Base-by-base conservation (phyloP, 2,329 filamentous ascomycete genomes). In the Sclerotinia minor region DNA sequence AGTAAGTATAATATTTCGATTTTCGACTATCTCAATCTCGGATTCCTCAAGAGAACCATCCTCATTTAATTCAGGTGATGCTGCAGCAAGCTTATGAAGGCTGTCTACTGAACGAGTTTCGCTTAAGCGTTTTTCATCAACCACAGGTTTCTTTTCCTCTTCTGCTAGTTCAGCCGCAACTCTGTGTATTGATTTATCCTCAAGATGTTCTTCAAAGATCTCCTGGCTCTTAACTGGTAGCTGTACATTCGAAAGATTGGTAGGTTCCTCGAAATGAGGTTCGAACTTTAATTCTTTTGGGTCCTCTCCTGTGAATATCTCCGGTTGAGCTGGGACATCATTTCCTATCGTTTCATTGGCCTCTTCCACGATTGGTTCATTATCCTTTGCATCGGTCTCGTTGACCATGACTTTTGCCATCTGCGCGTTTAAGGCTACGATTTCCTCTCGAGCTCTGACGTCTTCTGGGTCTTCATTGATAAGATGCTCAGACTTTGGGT, bases 401-500 rank as follows among this genome's bases (percentile, higher is more conserved):
- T 29, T 15, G 9, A 44, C 32, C 5, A 66, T 4, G n/a, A 66
- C 59, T 3, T 0, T 65, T 13, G 41, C 24, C 44, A 65, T 59
- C 21, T 65, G 29, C 8, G 45, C 64, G 7, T 65, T 65, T 15
- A 58, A 6, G 2, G 32, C 44, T 41, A 44, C 26, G 15, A 65
- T 65, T 21, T 65, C 64, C 8, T 59, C 52, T 15, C 53, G 53
- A 2, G 53, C 53, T 41, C 41, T 52, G 3, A 41, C 6, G 32
- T 65, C 54, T 66, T 66, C 64, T 15, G 32, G 5, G 3, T 52
- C 64, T 60, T 66, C 32, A 8, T 11, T 19, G 15, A 65, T 26
- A 3, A 9, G 3, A 13, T 8, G 1, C 32, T 50, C 15, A 8
- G n/a, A n/a, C 1, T 0, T n/a, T 13, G 29, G 8, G 2, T 63